Conservation (phyloP, 2,329 filamentous ascomycete genomes). For the Dothistroma septosporum region DNA sequence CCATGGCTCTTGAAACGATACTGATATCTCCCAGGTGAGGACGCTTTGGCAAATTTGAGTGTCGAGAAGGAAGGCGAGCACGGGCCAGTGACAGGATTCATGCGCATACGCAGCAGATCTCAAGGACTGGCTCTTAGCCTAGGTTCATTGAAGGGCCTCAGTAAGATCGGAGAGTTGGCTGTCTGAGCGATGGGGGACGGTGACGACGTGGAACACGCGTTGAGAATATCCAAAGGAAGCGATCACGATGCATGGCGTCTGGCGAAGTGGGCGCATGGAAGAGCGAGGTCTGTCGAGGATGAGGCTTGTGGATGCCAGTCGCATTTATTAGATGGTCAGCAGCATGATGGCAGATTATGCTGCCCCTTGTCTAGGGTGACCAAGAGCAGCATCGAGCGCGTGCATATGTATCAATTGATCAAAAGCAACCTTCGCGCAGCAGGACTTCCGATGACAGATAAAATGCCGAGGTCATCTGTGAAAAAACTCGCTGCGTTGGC, state of each 20-base stretch:
- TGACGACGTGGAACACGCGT: background rate
- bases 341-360: background rate
- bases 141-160: conserved; percentile 89
- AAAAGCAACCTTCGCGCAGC: background rate
- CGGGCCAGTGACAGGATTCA: conserved; percentile 92
- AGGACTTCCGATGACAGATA: background rate
- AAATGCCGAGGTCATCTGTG: background rate
- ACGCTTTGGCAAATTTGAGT: conserved; percentile 92
- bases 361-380: background rate
- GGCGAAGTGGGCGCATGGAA: conserved; percentile 1
- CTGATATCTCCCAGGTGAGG: conserved; percentile 67
- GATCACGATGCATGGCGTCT: conserved; percentile 5
- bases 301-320: background rate
- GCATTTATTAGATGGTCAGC: background rate
- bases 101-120: conserved; percentile 93
- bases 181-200: background rate
- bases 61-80: conserved; percentile 97
- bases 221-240: background rate
- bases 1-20: background rate
- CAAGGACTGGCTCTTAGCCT: conserved; percentile 92
- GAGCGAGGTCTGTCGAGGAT: background rate
- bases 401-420: background rate
- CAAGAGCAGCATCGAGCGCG: background rate
- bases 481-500: no score
- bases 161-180: conserved; percentile 54